phyloP scores from a whole-genome alignment of 2,329 filamentous ascomycete genomes.

The Neopestalotiopsis clavispora region DNA sequence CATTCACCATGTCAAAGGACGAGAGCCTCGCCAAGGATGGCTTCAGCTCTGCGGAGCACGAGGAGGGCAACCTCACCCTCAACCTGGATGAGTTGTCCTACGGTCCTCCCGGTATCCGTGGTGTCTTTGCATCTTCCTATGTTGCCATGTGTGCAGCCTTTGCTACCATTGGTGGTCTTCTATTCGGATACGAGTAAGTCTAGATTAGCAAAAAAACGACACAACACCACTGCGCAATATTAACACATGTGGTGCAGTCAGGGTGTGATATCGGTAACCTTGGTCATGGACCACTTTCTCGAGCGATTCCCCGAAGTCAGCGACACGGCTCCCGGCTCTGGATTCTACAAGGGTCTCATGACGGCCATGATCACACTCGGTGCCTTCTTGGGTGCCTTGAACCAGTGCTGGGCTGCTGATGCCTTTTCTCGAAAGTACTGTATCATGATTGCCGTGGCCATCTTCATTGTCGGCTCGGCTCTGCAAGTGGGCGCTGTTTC shows the following conservation, averaged over 20 bases:
- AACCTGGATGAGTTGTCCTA: slow-evolving; percentile 19
- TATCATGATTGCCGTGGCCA: slow-evolving; percentile 52
- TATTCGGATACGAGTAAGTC: slow-evolving; percentile 19
- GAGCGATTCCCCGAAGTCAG: slow-evolving; percentile 53
- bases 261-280: slow-evolving; percentile 56
- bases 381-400: slow-evolving; percentile 55
- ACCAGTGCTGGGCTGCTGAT: slow-evolving; percentile 58
- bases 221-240: not conserved
- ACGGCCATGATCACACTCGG: slow-evolving; percentile 56
- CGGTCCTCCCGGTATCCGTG: slow-evolving; percentile 17
- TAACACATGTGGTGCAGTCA: slow-evolving; percentile 33
- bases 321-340: slow-evolving; percentile 48
- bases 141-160: slow-evolving; percentile 19
- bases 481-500: slow-evolving; percentile 54
- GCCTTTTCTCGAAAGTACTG: slow-evolving; percentile 56
- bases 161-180: slow-evolving; percentile 18
- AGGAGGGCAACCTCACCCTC: slow-evolving; percentile 11
- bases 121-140: slow-evolving; percentile 18
- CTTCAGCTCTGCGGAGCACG: slow-evolving; percentile 11
- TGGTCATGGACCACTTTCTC: slow-evolving; percentile 57
- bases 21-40: not conserved
- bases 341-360: slow-evolving; percentile 37
- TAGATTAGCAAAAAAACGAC: not conserved
- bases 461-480: slow-evolving; percentile 46
- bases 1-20: not conserved